These are phyloP conservation scores for Mrakia hoshinonis DNA, from an alignment of 768 basidiomycete species.

Conservation along the genomic window DNA sequence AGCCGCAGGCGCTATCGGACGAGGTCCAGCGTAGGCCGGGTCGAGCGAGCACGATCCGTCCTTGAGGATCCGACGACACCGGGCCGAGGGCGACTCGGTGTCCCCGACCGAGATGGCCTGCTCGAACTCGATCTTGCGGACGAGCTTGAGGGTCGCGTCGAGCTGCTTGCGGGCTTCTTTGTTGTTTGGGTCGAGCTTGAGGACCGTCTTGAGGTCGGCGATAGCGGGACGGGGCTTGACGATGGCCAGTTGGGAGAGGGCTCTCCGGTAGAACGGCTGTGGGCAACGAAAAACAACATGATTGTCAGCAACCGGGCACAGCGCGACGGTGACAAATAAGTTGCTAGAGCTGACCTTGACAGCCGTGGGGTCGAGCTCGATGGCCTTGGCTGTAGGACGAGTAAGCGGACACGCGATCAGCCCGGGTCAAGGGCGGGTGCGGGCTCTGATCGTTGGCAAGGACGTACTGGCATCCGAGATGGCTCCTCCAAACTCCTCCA, in stretches of 20 bases:
- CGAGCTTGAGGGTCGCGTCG: constrained; percentile 76
- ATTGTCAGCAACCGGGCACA: too few relatives aligned
- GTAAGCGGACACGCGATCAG: background rate
- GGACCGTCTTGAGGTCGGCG: constrained; percentile 74
- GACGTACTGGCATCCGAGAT: constrained; percentile 72
- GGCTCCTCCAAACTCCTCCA: constrained; percentile 89
- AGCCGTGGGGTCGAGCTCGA: constrained; percentile 77
- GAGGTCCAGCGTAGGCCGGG: constrained; percentile 63
- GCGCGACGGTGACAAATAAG: background rate
- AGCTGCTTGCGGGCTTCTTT: constrained; percentile 69
- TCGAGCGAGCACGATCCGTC: constrained; percentile 77
- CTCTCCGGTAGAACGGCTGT: constrained; percentile 54
- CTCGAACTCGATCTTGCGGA: constrained; percentile 65
- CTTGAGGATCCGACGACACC: constrained; percentile 68
- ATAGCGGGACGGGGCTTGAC: constrained; percentile 79
- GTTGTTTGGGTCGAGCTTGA: constrained; percentile 78
- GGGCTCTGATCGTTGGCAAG: background rate
- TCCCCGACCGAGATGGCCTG: constrained; percentile 93
- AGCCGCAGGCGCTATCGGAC: constrained; percentile 44
- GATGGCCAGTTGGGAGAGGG: constrained; percentile 80
- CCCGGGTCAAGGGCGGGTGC: background rate
- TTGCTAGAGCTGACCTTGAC: constrained; percentile 52
- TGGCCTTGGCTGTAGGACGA: constrained; percentile 59
- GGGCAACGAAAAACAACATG: background rate
- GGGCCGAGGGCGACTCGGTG: constrained; percentile 65